Evolutionary conservation across 2,329 filamentous ascomycete genomes (phyloP), one percentile per base, ranked within the genome.

Genomic region (Hypomyces perniciosus): DNA sequence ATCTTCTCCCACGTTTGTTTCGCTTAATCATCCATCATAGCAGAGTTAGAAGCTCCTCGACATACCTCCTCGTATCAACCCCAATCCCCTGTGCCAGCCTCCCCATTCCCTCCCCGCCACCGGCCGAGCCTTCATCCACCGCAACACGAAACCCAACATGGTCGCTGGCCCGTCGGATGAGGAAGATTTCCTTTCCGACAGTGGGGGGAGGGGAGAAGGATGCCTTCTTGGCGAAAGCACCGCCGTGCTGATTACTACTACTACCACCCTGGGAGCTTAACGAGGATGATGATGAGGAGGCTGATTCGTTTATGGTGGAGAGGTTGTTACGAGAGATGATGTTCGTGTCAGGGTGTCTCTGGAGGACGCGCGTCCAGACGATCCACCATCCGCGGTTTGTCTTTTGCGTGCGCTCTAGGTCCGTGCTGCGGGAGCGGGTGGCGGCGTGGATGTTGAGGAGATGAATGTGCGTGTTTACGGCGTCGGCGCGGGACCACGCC

Each of bases 31-130:
- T 4, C 27, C 10, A 13, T 56, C 53, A 70, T 31, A 71, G 53
- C 61, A 90, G 65, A 61, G 77, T 88, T 65, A 90, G 69, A 50
- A 91, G 64, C 1, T 82, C 83, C 65, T 90, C 86, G 4, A 90
- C 81, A 65, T 90, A 90, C 62, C 78, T 79, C 65, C 83, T 78
- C 30, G 86, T 88, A 71, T 91, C 87, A 33, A 90, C 77, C 0
- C 87, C 87, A 56, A 91, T 88, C 0, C 86, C 87, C 61, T 88
- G 83, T 0, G 80, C 82, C 56, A 90, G 66, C 50, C 78, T 77
- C 20, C 75, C 78, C 1, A 83, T 79, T 3, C 80, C 80, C 27
- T 78, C 79, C 41, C 75, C 60, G 74, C 79, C 71, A 51, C 75
- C 61, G 43, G 68, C 58, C 10, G 70, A 62, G 54, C 70, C 52